Percentiles rank a stretch among this genome's conserved stretches.
phyloP scores from a whole-genome alignment of 768 basidiomycete genomes.

The Podaxis mareebaensis region DNA sequence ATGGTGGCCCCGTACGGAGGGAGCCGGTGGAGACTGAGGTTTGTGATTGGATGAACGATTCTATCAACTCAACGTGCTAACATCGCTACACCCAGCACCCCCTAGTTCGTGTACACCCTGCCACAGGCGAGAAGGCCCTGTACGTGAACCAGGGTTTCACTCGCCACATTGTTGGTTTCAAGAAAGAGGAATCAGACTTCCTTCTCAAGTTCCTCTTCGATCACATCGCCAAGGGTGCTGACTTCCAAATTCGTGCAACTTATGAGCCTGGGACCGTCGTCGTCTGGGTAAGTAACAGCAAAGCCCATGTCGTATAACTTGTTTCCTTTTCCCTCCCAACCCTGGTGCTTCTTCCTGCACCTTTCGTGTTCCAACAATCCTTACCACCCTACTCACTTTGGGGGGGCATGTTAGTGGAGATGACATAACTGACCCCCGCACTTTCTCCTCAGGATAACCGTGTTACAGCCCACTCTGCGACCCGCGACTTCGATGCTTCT shows the following conservation, averaged over 20 bases:
- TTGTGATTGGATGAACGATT: slow-evolving; percentile 9
- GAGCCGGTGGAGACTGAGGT: slow-evolving; percentile 51
- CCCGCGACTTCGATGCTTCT: slow-evolving; percentile 36
- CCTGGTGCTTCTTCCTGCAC: not conserved
- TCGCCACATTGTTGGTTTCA: slow-evolving; percentile 53
- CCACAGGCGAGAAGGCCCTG: slow-evolving; percentile 62
- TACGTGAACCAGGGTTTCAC: slow-evolving; percentile 62
- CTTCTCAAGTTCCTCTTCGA: slow-evolving; percentile 56
- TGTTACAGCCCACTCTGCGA: slow-evolving; percentile 47
- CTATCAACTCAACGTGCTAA: not conserved
- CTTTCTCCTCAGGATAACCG: slow-evolving; percentile 40
- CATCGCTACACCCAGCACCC: slow-evolving; percentile 39
- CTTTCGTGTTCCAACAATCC: slow-evolving; percentile 4
- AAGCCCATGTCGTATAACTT: not conserved
- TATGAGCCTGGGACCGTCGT: slow-evolving; percentile 57
- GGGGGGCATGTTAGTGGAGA: not conserved
- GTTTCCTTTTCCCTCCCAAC: not conserved
- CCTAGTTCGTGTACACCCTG: slow-evolving; percentile 58
- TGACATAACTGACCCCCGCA: slow-evolving; percentile 1
- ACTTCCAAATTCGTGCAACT: slow-evolving; percentile 49
- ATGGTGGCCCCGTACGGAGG: slow-evolving; percentile 48
- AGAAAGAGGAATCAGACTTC: slow-evolving; percentile 54
- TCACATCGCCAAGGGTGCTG: slow-evolving; percentile 50
- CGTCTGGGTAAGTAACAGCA: slow-evolving; percentile 46
- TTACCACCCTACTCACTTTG: not conserved